These are phyloP conservation scores for Pyrenophora tritici-repentis DNA, from an alignment of 2,329 filamentous ascomycete species.

Conservation along the genomic window DNA sequence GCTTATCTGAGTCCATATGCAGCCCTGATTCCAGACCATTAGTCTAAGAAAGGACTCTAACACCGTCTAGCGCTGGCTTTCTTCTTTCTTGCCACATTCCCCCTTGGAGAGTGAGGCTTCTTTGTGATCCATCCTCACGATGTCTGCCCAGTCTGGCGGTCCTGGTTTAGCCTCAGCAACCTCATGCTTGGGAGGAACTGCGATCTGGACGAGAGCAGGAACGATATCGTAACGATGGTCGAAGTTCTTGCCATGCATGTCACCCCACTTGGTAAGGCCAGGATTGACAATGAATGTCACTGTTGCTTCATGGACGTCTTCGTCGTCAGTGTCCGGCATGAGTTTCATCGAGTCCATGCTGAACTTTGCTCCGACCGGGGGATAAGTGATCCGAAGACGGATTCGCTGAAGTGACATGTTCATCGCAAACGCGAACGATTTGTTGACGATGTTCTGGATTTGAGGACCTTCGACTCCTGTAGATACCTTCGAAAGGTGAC, in stretches of 20 bases:
- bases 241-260: conserved; percentile 25
- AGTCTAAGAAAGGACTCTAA: too few species aligned
- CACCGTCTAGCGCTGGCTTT: too few species aligned
- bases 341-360: background rate
- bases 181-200: too few species aligned
- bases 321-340: too few species aligned
- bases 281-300: conserved; percentile 27
- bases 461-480: background rate
- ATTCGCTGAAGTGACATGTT: conserved; percentile 21
- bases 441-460: conserved; percentile 15
- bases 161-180: too few species aligned
- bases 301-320: background rate
- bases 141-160: too few species aligned
- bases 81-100: too few species aligned
- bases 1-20: too few species aligned
- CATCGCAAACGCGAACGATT: conserved; percentile 19
- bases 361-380: conserved; percentile 8
- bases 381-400: conserved; percentile 28
- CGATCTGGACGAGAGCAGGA: background rate
- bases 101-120: too few species aligned
- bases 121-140: too few species aligned
- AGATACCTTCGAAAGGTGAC: too few species aligned
- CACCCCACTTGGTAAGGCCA: conserved; percentile 33
- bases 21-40: too few species aligned
- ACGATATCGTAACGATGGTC: conserved; percentile 24